phyloP scores from a whole-genome alignment of 192 early-diverging fungal genomes.

The Rhizophagus clarus region DNA sequence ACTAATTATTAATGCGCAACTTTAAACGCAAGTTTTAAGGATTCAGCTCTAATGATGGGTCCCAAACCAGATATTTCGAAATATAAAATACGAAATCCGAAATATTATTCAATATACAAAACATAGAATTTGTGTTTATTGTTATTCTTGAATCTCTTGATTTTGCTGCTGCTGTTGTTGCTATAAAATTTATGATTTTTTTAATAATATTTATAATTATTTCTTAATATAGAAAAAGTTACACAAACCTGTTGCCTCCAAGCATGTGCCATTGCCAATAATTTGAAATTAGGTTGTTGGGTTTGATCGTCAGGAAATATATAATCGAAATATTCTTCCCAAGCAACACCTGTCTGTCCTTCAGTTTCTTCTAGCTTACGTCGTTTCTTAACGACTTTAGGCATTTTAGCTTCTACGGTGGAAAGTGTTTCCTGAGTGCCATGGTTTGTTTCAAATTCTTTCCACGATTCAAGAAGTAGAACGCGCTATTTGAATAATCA shows the following conservation, averaged over 20 bases:
- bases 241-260: constrained; percentile 60
- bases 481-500: constrained; percentile 53
- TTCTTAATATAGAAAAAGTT: background rate
- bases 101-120: no score
- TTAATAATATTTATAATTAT: no score
- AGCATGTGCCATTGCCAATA: constrained; percentile 87
- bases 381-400: constrained; percentile 89
- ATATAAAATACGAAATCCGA: background rate
- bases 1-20: no score
- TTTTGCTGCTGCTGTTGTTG: background rate
- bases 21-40: no score
- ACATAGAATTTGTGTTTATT: no score
- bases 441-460: constrained; percentile 74
- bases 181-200: no score
- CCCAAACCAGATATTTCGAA: no score
- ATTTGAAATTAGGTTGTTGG: constrained; percentile 84
- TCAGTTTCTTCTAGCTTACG: constrained; percentile 65
- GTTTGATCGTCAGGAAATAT: constrained; percentile 96
- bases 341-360: constrained; percentile 59
- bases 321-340: constrained; percentile 99
- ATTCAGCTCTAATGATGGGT: no score
- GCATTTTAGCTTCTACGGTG: constrained; percentile 76
- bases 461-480: constrained; percentile 90
- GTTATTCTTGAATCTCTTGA: background rate
- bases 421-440: constrained; percentile 55